A percentile compares a stretch with the other conserved stretches of the same genome.
phyloP scores from a whole-genome alignment of 352 stramenopile genomes.

The Pythium myriotylum region DNA sequence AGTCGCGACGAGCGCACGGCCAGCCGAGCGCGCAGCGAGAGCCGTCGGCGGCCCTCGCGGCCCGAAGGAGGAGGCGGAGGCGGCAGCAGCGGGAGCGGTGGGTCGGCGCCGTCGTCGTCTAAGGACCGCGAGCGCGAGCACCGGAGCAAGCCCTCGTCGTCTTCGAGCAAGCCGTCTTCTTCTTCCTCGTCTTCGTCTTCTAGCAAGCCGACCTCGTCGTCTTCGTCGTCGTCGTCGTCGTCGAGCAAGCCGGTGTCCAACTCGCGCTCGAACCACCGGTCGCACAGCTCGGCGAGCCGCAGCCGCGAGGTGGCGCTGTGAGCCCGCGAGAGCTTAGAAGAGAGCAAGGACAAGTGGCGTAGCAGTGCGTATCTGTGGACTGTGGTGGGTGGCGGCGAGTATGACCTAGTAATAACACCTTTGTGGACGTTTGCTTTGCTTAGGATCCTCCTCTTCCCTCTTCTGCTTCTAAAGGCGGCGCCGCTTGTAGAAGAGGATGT shows the following conservation, averaged over 20 bases:
- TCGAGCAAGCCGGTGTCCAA: not conserved
- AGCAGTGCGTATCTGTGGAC: too few relatives aligned
- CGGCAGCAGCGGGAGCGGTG: too few relatives aligned
- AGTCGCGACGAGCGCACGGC: conserved; percentile 20
- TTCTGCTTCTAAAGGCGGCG: not conserved
- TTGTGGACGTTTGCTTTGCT: too few relatives aligned
- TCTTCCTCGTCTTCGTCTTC: conserved; percentile 34
- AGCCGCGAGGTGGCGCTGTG: conserved; percentile 16
- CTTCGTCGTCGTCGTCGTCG: too few relatives aligned
- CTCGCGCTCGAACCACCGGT: conserved; percentile 11
- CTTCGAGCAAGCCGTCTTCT: conserved; percentile 22
- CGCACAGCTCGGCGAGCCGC: not conserved
- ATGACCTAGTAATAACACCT: too few relatives aligned
- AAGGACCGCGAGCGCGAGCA: too few relatives aligned
- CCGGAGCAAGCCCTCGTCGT: conserved; percentile 23
- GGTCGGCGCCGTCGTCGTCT: too few relatives aligned
- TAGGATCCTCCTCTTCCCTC: not conserved
- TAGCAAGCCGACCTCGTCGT: too few relatives aligned
- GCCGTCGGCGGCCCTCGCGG: conserved; percentile 21
- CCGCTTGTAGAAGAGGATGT: conserved; percentile 91
- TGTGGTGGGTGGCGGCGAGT: too few relatives aligned
- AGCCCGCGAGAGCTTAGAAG: too few relatives aligned
- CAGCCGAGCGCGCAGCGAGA: conserved; percentile 19
- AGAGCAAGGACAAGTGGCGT: too few relatives aligned
- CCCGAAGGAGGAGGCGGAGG: too few relatives aligned